A percentile compares a stretch with the other conserved stretches of the same genome.
phyloP scores from a whole-genome alignment of 108 stramenopile species.

The Schizochytrium sp. region DNA sequence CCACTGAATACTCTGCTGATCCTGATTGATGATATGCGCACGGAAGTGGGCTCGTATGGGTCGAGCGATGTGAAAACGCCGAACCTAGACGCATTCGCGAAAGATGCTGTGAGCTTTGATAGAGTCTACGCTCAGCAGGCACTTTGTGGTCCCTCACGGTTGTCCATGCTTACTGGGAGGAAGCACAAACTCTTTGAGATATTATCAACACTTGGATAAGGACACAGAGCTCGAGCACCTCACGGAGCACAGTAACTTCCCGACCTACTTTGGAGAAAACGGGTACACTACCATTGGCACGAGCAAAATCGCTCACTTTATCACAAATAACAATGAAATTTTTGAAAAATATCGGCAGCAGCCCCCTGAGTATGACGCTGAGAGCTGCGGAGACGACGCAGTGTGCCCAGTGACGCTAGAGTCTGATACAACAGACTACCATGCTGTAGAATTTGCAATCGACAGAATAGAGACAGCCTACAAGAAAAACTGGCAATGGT shows the following conservation, averaged over 20 bases:
- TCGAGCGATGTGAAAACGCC: constrained; percentile 52
- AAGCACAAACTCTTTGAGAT: background rate
- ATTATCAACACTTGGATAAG: background rate
- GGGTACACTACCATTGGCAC: background rate
- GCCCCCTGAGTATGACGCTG: background rate
- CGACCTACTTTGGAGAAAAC: background rate
- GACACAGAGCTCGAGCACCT: background rate
- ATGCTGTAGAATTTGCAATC: background rate
- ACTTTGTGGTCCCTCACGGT: constrained; percentile 30
- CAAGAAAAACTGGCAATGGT: background rate
- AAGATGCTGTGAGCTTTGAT: background rate
- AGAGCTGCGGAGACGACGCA: background rate
- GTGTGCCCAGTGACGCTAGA: background rate
- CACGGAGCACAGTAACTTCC: background rate
- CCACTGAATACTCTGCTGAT: constrained; percentile 15
- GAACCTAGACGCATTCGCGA: constrained; percentile 8
- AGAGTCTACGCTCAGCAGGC: constrained; percentile 6
- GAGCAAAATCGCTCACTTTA: constrained; percentile 23
- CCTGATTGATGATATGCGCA: constrained; percentile 20
- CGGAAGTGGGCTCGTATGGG: constrained; percentile 35
- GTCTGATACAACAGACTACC: background rate
- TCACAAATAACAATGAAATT: constrained; percentile 52
- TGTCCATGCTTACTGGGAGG: constrained; percentile 13
- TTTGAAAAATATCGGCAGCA: background rate
- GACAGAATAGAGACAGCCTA: background rate